Evolutionary conservation across 441 rosid genomes (phyloP), one percentile per base, ranked within the genome.

Genomic region (Geranium incanum): DNA sequence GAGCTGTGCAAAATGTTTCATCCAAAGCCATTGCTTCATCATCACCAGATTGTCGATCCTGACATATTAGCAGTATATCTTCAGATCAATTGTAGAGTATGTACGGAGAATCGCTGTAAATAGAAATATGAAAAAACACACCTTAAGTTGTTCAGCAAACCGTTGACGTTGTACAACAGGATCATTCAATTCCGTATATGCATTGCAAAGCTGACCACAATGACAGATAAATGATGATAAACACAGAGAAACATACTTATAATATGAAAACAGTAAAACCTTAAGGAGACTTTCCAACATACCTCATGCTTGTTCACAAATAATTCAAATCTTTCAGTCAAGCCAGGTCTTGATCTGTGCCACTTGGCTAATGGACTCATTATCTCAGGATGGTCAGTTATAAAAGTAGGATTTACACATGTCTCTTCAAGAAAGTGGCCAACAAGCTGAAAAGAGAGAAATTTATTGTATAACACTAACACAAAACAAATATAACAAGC

Each of bases 361-460:
- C 93, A 92, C 81, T 92, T 92, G 0, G 98, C 97, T 84, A 92
- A 75, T 21, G 95, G 97, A 82, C 97, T 89, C 98, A 90, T 93
- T 70, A 93, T 90, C 82, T 93, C 95, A 6, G 97, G 97, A 72
- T 93, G 98, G 82, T 92, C 85, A 64, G 88, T 89, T 70, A 92
- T 90, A 84, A 86, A 92, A 33, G 97, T 70, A 59, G 98, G 96
- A 77, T 92, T 92, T 45, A 90, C 87, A 79, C 98, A 93, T 0
- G 83, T 89, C 75, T 83, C 93, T 79, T 93, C 98, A 67, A 93
- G 79, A 76, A 90, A 93, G 74, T 88, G 91, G 18, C 98, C 98
- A 63, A 88, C 98, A 78, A 93, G 87, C 97, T 93, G 86, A 75
- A 74, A 72, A 19, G 21, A 75, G 36, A 33, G 39, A 73, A 71